Percentiles rank a stretch among this genome's conserved stretches.
Evolutionary conservation across 768 basidiomycete genomes (phyloP).

Genomic region (Coprinopsis cinerea): DNA sequence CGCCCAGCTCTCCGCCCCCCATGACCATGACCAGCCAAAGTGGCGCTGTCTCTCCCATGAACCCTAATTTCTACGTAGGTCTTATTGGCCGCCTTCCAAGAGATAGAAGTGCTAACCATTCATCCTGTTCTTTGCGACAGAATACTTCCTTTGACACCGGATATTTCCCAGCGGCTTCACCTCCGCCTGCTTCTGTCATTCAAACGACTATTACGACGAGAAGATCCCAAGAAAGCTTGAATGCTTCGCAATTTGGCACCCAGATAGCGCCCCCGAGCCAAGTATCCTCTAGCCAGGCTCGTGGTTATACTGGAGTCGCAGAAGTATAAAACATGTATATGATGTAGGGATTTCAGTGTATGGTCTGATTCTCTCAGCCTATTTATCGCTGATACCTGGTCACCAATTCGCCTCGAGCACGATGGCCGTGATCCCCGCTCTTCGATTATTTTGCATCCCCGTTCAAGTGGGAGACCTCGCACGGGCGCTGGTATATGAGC

Average conservation of each 20-base stretch:
- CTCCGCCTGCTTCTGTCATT: conserved; percentile 22
- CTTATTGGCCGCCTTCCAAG: background rate
- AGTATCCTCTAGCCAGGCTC: conserved; percentile 5
- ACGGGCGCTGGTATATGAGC: no score
- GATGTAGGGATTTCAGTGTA: background rate
- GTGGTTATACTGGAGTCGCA: conserved; percentile 26
- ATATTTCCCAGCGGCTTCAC: conserved; percentile 1
- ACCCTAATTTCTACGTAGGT: conserved; percentile 9
- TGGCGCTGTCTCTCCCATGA: background rate
- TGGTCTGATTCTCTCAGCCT: no score
- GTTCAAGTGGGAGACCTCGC: no score
- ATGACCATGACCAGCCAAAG: no score
- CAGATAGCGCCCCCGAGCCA: background rate
- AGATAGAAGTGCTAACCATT: background rate
- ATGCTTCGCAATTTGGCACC: conserved; percentile 12
- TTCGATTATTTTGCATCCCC: no score
- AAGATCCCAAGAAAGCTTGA: conserved; percentile 26
- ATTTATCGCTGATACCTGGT: no score
- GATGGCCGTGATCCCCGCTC: no score
- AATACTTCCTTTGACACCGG: background rate
- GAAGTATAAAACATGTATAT: conserved; percentile 21
- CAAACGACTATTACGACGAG: conserved; percentile 25
- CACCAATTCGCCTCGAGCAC: no score
- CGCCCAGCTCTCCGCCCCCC: background rate
- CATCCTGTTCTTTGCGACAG: background rate